These are phyloP conservation scores for Penicillium verrucosum DNA, from an alignment of 2,329 filamentous ascomycete genomes.

Conservation along the genomic window DNA sequence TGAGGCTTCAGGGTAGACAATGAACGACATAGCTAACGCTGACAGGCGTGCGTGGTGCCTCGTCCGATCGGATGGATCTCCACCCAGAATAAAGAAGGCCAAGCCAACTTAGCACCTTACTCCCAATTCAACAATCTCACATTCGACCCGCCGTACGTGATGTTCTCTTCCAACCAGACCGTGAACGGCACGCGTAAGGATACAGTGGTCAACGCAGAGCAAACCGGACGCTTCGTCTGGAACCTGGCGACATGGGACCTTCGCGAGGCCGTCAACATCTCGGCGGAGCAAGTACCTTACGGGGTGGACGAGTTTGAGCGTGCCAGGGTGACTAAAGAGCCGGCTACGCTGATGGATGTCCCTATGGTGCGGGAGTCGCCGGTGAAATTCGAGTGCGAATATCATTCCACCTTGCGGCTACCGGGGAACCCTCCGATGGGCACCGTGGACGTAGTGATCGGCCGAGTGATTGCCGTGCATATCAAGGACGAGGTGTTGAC, in stretches of 20 bases:
- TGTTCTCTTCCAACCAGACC: constrained; percentile 61
- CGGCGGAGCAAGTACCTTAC: constrained; percentile 45
- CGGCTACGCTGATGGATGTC: constrained; percentile 36
- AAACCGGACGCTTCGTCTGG: constrained; percentile 58
- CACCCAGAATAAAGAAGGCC: no score
- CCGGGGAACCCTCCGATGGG: no score
- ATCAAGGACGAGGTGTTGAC: no score
- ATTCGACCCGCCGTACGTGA: constrained; percentile 19
- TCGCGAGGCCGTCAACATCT: constrained; percentile 55
- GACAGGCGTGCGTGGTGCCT: constrained; percentile 44
- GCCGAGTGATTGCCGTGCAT: no score
- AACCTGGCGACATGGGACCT: constrained; percentile 56
- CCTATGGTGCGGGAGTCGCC: no score
- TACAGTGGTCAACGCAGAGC: constrained; percentile 56
- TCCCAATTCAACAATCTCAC: no score
- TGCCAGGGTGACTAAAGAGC: constrained; percentile 51
- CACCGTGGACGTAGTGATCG: no score
- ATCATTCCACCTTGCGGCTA: no score
- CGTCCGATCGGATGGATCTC: no score
- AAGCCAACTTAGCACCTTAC: no score
- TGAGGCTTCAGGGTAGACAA: constrained; percentile 36
- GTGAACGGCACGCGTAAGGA: constrained; percentile 51
- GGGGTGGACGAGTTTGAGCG: constrained; percentile 52
- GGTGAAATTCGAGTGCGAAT: no score
- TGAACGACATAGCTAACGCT: background rate